These are phyloP conservation scores for Panaeolus papilionaceus DNA, from an alignment of 768 basidiomycete species.

Conservation along the genomic window DNA sequence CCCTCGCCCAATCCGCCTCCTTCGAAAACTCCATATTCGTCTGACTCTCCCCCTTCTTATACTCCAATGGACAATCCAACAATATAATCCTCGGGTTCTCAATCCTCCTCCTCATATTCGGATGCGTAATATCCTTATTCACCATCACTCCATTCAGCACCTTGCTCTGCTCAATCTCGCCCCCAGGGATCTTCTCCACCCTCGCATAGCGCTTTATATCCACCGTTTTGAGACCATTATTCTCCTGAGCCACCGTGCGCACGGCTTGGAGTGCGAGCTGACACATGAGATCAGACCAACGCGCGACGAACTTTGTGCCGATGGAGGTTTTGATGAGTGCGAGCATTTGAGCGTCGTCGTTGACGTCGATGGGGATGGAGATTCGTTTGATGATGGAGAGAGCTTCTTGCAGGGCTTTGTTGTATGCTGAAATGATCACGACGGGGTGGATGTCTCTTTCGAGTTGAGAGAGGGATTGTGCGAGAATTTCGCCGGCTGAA, in stretches of 20 bases:
- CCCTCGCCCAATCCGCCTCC: conserved; percentile 91
- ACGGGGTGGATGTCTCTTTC: conserved; percentile 99
- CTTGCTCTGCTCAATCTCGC: conserved; percentile 91
- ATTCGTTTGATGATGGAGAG: conserved; percentile 88
- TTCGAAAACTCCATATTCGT: conserved; percentile 98
- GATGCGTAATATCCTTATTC: conserved; percentile 99
- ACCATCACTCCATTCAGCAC: conserved; percentile 94
- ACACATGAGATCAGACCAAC: conserved; percentile 99
- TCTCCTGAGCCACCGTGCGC: conserved; percentile 82
- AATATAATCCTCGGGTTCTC: conserved; percentile 87
- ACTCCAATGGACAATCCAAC: conserved; percentile 94
- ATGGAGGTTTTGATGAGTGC: conserved; percentile 97
- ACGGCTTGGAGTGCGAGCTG: conserved; percentile 92
- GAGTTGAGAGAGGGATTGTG: conserved; percentile 90
- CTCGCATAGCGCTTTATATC: conserved; percentile 98
- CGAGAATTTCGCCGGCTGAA: conserved; percentile 92
- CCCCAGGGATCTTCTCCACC: conserved; percentile 97
- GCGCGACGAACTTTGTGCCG: conserved; percentile 95
- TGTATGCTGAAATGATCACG: conserved; percentile 98
- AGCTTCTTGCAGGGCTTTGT: conserved; percentile 92
- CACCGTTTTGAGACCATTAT: conserved; percentile 81
- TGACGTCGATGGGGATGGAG: conserved; percentile 88
- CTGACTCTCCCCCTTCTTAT: conserved; percentile 98
- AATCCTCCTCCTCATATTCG: conserved; percentile 93
- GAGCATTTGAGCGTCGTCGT: conserved; percentile 90